A percentile compares a stretch with the other conserved stretches of the same genome.
These are phyloP conservation scores for Cinchona pubescens DNA, from an alignment of 257 asterid genomes.

Conservation along the genomic window DNA sequence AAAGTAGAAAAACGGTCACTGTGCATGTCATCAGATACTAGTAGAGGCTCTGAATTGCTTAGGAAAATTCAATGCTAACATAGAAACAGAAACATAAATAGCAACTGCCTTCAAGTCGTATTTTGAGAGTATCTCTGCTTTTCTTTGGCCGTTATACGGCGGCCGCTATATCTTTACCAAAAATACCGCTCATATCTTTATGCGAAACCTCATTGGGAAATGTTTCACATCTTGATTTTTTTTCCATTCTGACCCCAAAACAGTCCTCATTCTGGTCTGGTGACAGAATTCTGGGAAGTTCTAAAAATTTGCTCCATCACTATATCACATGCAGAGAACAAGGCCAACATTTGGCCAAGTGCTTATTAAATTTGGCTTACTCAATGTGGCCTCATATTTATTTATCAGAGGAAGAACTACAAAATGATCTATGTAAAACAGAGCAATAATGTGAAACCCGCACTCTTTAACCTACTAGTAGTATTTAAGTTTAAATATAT, in stretches of 20 bases:
- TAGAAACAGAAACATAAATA: background rate
- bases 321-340: background rate
- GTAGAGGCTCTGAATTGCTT: conserved; percentile 12
- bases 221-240: background rate
- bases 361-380: background rate
- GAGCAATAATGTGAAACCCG: no score
- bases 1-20: background rate
- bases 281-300: background rate
- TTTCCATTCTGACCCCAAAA: conserved; percentile 2
- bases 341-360: no score
- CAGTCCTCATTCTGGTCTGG: background rate
- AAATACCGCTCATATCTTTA: background rate
- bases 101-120: background rate
- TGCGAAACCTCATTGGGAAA: conserved; percentile 11
- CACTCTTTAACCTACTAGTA: no score
- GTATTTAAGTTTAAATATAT: no score
- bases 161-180: conserved; percentile 4
- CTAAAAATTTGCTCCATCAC: background rate
- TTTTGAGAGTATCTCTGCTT: conserved; percentile 1
- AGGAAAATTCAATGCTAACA: background rate
- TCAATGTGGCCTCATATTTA: background rate
- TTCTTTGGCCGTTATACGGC: conserved; percentile 19
- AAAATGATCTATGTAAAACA: background rate
- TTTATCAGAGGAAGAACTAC: background rate
- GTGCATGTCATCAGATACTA: background rate